These are phyloP conservation scores for Cochlearia excelsa DNA, from an alignment of 345 rosid genomes.

Conservation along the genomic window DNA sequence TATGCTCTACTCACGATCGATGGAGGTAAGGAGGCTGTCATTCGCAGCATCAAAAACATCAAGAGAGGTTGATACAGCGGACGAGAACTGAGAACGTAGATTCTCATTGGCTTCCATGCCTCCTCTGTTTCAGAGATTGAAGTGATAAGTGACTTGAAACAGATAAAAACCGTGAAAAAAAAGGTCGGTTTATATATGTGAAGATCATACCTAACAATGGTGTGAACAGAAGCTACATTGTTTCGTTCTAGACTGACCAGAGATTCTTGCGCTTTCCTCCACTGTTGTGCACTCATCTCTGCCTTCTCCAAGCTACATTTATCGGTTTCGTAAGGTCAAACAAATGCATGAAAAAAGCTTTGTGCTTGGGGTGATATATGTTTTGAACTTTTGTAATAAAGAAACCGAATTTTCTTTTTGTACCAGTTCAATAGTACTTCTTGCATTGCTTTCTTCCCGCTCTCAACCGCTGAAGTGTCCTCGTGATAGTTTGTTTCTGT, in stretches of 20 bases:
- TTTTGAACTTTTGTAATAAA: conserved; percentile 11
- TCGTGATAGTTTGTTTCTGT: conserved; percentile 68
- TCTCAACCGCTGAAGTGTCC: conserved; percentile 70
- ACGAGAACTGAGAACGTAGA: conserved; percentile 58
- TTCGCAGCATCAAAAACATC: conserved; percentile 63
- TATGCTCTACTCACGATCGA: conserved; percentile 60
- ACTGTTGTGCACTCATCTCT: conserved; percentile 70
- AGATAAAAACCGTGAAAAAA: conserved; percentile 3
- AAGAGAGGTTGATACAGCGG: conserved; percentile 71
- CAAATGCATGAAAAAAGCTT: neutral
- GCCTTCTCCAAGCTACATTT: conserved; percentile 68
- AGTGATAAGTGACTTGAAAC: conserved; percentile 14
- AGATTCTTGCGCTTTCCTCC: conserved; percentile 89
- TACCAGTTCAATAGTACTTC: conserved; percentile 85
- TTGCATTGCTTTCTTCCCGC: conserved; percentile 74
- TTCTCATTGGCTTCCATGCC: conserved; percentile 74
- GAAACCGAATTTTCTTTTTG: neutral
- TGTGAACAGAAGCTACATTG: conserved; percentile 82
- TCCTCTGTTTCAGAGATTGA: conserved; percentile 44
- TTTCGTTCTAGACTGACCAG: conserved; percentile 68
- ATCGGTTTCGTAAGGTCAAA: conserved; percentile 28
- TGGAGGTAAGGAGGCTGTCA: conserved; percentile 60
- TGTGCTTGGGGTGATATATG: neutral
- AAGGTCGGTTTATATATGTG: conserved; percentile 6
- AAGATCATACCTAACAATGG: conserved; percentile 71